These are phyloP conservation scores for Xylaria sp. DNA, from an alignment of 2,329 filamentous ascomycete genomes.

Conservation along the genomic window DNA sequence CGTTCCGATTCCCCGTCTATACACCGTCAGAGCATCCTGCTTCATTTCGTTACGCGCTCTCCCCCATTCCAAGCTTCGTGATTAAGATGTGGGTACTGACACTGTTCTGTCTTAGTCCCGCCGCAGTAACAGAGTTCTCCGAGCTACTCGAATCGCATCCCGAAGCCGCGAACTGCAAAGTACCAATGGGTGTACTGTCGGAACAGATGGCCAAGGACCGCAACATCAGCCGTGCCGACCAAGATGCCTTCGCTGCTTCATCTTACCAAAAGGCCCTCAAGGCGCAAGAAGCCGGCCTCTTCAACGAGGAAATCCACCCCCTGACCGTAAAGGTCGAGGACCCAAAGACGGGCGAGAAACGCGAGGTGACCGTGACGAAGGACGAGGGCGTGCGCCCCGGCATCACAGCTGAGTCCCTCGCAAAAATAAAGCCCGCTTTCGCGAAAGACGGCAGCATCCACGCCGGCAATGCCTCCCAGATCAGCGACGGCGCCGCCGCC, in stretches of 20 bases:
- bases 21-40: neutral
- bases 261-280: constrained; percentile 91
- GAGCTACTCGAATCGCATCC: constrained; percentile 84
- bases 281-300: constrained; percentile 89
- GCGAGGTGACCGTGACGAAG: constrained; percentile 81
- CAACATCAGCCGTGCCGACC: constrained; percentile 74
- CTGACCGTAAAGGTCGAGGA: constrained; percentile 89
- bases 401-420: constrained; percentile 87
- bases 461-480: constrained; percentile 94
- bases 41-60: neutral
- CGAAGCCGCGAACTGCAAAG: constrained; percentile 94
- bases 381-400: constrained; percentile 90
- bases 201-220: constrained; percentile 95
- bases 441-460: constrained; percentile 93
- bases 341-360: constrained; percentile 87
- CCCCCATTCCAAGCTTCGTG: too few relatives aligned
- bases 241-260: constrained; percentile 93
- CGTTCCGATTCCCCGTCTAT: constrained; percentile 42
- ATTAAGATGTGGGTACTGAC: constrained; percentile 4
- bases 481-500: constrained; percentile 94
- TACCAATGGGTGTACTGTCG: constrained; percentile 93
- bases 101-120: constrained; percentile 63
- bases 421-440: constrained; percentile 91
- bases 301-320: constrained; percentile 90
- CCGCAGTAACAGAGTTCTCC: constrained; percentile 91